phyloP scores from a whole-genome alignment of 768 basidiomycete species.

The Exsudoporus frostii region DNA sequence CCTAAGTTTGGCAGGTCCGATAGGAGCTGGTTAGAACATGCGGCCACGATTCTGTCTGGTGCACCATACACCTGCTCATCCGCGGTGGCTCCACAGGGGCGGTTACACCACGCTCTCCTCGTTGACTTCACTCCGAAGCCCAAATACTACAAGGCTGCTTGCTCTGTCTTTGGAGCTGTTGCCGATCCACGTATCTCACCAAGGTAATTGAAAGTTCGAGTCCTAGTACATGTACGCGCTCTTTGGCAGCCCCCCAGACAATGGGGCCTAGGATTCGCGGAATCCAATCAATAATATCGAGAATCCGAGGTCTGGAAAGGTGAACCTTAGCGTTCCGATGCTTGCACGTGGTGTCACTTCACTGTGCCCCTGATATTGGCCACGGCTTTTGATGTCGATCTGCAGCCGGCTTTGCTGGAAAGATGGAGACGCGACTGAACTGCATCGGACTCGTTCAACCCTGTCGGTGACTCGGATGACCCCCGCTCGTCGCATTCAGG shows the following conservation, averaged over 20 bases:
- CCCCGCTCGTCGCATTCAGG: neutral
- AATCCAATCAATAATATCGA: conserved; percentile 30
- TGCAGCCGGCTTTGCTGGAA: conserved; percentile 5
- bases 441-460: conserved; percentile 1
- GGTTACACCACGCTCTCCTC: conserved; percentile 62
- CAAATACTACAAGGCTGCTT: conserved; percentile 52
- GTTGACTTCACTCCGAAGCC: conserved; percentile 42
- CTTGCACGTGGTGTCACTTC: conserved; percentile 48
- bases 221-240: conserved; percentile 53
- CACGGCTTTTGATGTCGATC: no score
- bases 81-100: conserved; percentile 69
- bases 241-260: conserved; percentile 50
- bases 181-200: conserved; percentile 54
- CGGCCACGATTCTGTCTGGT: conserved; percentile 29
- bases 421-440: conserved; percentile 12
- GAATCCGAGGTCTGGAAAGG: conserved; percentile 31
- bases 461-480: conserved; percentile 6
- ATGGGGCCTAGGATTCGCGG: neutral
- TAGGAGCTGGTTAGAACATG: no score
- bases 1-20: no score
- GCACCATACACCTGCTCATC: conserved; percentile 45
- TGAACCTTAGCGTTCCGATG: conserved; percentile 50
- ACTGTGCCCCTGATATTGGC: no score
- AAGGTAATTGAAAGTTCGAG: conserved; percentile 67
- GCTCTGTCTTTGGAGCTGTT: conserved; percentile 59